These are phyloP conservation scores for Fusarium sororula DNA, from an alignment of 2,329 filamentous ascomycete genomes.

Conservation along the genomic window DNA sequence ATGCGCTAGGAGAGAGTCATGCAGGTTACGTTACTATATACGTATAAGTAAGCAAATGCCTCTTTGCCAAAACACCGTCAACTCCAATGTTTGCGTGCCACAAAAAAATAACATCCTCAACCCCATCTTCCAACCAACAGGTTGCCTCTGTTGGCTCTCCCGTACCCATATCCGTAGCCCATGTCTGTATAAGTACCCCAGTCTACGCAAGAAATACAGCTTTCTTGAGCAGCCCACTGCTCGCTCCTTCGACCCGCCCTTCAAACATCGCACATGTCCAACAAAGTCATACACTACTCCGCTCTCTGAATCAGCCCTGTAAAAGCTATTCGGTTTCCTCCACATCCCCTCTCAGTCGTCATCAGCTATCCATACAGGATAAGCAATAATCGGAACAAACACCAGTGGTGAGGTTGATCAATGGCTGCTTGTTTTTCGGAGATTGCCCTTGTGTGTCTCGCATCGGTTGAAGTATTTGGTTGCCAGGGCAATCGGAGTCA, in stretches of 20 bases:
- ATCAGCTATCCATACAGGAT: neutral
- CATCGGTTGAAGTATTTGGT: neutral
- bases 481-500: neutral
- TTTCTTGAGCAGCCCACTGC: slow-evolving; percentile 35
- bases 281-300: slow-evolving; percentile 24
- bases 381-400: neutral
- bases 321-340: neutral
- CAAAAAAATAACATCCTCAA: neutral
- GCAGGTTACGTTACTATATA: slow-evolving; percentile 23
- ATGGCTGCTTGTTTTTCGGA: neutral
- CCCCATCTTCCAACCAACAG: slow-evolving; percentile 23
- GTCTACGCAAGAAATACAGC: slow-evolving; percentile 38
- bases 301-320: neutral
- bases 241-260: slow-evolving; percentile 24
- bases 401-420: neutral
- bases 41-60: slow-evolving; percentile 17
- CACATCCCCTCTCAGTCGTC: neutral
- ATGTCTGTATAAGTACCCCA: slow-evolving; percentile 26
- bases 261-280: slow-evolving; percentile 33
- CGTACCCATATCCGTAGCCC: neutral
- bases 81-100: slow-evolving; percentile 32
- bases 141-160: slow-evolving; percentile 33
- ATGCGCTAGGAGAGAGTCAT: slow-evolving; percentile 16
- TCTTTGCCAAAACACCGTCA: slow-evolving; percentile 38
- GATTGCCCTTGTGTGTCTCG: slow-evolving; percentile 12